phyloP scores from a whole-genome alignment of 495 filamentous ascomycete genomes.

The Choiromyces venosus region DNA sequence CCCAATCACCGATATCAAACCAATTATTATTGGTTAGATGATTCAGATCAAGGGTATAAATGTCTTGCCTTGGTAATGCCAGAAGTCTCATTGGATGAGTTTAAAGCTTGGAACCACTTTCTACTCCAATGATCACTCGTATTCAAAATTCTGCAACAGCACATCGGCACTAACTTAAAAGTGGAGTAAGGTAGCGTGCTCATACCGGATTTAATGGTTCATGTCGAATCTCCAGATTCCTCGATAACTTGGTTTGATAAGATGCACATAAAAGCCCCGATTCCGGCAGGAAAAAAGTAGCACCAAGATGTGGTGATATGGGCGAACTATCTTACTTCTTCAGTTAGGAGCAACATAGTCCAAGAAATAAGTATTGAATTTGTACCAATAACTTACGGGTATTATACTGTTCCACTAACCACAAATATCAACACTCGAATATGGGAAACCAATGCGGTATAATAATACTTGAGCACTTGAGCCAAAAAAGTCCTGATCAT shows the following conservation, averaged over 20 bases:
- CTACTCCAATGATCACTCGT: neutral
- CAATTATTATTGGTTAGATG: neutral
- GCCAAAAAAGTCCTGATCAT: neutral
- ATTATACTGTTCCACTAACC: too few species aligned
- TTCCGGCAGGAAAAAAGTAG: neutral
- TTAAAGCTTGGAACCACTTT: neutral
- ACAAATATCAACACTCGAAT: too few species aligned
- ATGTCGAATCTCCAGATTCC: neutral
- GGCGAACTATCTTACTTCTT: neutral
- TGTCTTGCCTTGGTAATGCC: neutral
- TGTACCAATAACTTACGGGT: neutral
- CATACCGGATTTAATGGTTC: too few species aligned
- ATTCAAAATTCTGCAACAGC: too few species aligned
- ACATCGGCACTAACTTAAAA: neutral
- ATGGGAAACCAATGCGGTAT: too few species aligned
- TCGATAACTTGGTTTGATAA: neutral
- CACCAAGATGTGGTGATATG: neutral
- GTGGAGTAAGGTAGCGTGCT: too few species aligned
- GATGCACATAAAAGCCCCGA: neutral
- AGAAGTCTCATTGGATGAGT: neutral
- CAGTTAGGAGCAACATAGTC: neutral
- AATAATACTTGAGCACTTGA: neutral
- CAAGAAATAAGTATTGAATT: too few species aligned
- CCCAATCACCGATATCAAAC: neutral
- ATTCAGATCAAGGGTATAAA: neutral